Base-by-base conservation (phyloP, 1,139 yeast genomes). In the Diutina ranongensis region DNA sequence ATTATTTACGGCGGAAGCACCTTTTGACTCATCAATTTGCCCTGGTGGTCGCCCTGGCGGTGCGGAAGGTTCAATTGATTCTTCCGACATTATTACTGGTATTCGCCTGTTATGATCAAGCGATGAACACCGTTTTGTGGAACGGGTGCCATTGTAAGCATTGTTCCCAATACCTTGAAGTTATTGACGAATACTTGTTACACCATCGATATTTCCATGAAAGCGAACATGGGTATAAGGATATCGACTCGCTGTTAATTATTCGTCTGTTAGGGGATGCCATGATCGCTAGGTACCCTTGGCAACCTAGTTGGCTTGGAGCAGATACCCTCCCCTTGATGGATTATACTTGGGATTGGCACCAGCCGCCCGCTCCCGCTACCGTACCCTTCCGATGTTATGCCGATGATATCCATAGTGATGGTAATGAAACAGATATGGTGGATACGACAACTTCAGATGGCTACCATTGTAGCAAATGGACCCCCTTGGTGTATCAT, bases 61-160 rank as follows among this genome's bases (percentile, higher is more conserved):
- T 49, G 27, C 61, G 64, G 8, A 61, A 73, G 38, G 61, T 72
- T 45, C 64, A 64, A 1, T 55, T 83, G 8, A 61, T 72, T 2
- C 67, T 79, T 1, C 87, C 88, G 1, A 75, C 78, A 8, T 65
- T 80, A 45, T 57, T 83, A 48, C 76, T 77, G 48, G 63, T 79
- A 0, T 62, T 81, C 31, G 68, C 86, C 0, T 74, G 85, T 49
- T 83, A 82, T 57, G 92, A 83, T 52, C 80, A 79, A 48, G 61
- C 81, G 8, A 77, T 80, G 61, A 80, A 84, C 47, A 82, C 80
- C 50, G 52, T 83, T 46, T 58, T 83, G 38, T 83, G 89, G 88
- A 83, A 81, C 57, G 89, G 89, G 0, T 83, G 92, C 58, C 71
- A 71, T 46, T 83, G 94, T 56, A 50, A 52, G 0, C 74, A 71